phyloP scores from a whole-genome alignment of 495 filamentous ascomycete genomes.

The Hypoxylon fuscum region DNA sequence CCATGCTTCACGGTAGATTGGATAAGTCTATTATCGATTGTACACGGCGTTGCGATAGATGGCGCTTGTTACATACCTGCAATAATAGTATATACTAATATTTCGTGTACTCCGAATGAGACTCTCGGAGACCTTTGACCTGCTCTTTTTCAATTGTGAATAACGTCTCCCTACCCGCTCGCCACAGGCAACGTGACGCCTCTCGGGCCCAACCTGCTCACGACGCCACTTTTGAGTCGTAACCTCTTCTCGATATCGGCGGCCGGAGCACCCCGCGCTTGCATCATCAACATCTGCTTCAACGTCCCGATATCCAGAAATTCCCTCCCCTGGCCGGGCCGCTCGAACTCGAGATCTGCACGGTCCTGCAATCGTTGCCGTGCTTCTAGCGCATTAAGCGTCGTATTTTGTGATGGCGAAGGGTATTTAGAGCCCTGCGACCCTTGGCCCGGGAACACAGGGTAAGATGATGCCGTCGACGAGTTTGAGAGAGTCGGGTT shows the following conservation, averaged over 20 bases:
- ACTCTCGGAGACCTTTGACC: too few species aligned
- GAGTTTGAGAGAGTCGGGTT: constrained; percentile 57
- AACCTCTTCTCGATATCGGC: constrained; percentile 51
- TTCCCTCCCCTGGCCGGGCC: constrained; percentile 45
- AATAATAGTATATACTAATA: not conserved
- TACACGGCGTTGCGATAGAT: not conserved
- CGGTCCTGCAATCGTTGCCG: constrained; percentile 48
- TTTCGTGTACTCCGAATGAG: too few species aligned
- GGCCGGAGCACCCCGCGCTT: constrained; percentile 39
- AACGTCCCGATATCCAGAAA: constrained; percentile 53
- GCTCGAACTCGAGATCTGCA: constrained; percentile 50
- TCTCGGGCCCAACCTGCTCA: constrained; percentile 47
- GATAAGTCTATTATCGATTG: not conserved
- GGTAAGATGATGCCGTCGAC: constrained; percentile 47
- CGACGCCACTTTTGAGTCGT: constrained; percentile 50
- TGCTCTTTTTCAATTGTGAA: not conserved
- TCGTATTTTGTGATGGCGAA: constrained; percentile 46
- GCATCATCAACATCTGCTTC: constrained; percentile 46
- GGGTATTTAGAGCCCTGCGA: constrained; percentile 40
- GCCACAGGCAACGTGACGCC: constrained; percentile 39
- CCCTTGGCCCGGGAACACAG: constrained; percentile 18
- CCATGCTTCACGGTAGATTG: not conserved
- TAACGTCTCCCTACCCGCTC: constrained; percentile 4
- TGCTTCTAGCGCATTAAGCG: constrained; percentile 52
- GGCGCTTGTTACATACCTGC: constrained; percentile 1